Conservation (phyloP, 177 flowering plant genomes). For the Vitis hybrid region DNA sequence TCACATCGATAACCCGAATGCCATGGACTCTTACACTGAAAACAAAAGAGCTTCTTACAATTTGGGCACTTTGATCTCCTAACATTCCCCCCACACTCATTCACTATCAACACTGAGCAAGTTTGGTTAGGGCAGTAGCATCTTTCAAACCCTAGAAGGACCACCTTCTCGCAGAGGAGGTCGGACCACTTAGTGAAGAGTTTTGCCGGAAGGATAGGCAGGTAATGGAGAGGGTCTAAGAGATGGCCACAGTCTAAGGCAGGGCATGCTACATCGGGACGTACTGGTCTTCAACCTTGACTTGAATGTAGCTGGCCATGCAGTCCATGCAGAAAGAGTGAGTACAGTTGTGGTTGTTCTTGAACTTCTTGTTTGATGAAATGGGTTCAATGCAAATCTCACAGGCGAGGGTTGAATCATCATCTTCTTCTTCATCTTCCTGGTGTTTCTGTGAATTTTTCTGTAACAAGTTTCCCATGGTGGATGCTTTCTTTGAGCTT, state of each 20-base stretch:
- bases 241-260: conserved; percentile 19
- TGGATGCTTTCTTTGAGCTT: not conserved
- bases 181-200: conserved; percentile 40
- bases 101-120: conserved; percentile 29
- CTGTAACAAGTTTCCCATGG: not conserved
- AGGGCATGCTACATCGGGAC: conserved; percentile 28
- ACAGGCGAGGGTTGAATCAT: conserved; percentile 21
- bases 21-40: conserved; percentile 36
- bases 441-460: not conserved
- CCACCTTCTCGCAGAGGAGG: conserved; percentile 14
- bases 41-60: conserved; percentile 36
- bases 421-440: not conserved
- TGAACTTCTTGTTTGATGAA: conserved; percentile 16
- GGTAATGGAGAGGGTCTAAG: conserved; percentile 29
- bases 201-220: conserved; percentile 6
- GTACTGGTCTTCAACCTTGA: conserved; percentile 25
- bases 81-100: conserved; percentile 32
- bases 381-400: conserved; percentile 45
- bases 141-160: conserved; percentile 16
- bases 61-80: conserved; percentile 27
- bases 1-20: conserved; percentile 33
- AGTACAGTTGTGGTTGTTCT: conserved; percentile 12
- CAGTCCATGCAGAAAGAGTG: conserved; percentile 37
- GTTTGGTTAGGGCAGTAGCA: conserved; percentile 33
- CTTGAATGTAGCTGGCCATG: conserved; percentile 31